phyloP scores from a whole-genome alignment of 208 protist genomes.

The Tritrichomonas musculus region DNA sequence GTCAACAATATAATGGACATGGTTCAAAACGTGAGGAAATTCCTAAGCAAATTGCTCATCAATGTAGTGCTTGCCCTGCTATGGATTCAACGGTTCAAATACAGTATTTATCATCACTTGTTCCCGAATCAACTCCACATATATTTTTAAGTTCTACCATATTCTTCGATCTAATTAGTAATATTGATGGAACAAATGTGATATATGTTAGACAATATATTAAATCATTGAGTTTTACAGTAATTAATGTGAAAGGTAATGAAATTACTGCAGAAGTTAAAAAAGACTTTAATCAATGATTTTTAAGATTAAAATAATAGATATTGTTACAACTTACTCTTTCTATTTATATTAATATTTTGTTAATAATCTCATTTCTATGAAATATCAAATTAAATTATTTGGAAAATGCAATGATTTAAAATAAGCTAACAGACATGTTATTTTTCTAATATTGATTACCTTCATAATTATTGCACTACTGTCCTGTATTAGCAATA shows the following conservation, averaged over 20 bases:
- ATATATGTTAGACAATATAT: not conserved
- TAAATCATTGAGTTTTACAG: not conserved
- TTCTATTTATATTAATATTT: too few relatives aligned
- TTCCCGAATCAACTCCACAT: not conserved
- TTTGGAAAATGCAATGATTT: too few relatives aligned
- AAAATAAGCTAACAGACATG: too few relatives aligned
- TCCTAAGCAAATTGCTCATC: not conserved
- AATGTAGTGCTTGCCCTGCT: not conserved
- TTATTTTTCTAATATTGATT: too few relatives aligned
- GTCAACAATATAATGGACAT: not conserved
- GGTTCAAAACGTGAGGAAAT: not conserved
- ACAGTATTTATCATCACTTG: not conserved
- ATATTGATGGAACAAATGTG: not conserved
- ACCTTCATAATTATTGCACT: too few relatives aligned
- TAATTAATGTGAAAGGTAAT: not conserved
- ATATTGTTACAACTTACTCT: too few relatives aligned
- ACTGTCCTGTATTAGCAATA: too few relatives aligned
- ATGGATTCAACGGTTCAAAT: not conserved
- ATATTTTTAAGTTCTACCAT: not conserved
- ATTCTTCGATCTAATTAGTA: not conserved
- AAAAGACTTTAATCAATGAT: too few relatives aligned
- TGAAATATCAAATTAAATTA: too few relatives aligned
- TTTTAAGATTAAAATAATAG: too few relatives aligned
- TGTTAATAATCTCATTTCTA: too few relatives aligned
- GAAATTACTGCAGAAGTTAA: not conserved